These are phyloP conservation scores for Trebouxia sp. DNA, from an alignment of 139 green algal genomes.

Conservation along the genomic window DNA sequence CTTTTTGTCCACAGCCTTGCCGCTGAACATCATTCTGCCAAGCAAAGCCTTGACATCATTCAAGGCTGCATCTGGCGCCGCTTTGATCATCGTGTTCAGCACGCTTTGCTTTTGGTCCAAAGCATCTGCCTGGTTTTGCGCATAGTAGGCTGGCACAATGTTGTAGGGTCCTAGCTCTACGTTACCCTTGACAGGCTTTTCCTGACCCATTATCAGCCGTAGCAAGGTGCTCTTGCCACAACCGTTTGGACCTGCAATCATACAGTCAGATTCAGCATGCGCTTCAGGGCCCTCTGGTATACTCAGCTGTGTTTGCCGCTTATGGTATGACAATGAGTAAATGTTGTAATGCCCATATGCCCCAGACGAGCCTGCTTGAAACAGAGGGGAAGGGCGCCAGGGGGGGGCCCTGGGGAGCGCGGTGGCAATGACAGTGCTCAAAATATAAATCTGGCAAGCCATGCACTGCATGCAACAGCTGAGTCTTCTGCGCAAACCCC, in stretches of 20 bases:
- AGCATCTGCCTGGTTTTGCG: constrained; percentile 95
- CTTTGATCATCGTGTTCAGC: constrained; percentile 82
- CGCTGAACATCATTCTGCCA: constrained; percentile 93
- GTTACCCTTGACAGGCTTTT: constrained; percentile 66
- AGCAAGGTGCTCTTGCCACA: constrained; percentile 96
- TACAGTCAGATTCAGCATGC: too few relatives aligned
- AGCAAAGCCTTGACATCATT: constrained; percentile 95
- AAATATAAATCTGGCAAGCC: too few relatives aligned
- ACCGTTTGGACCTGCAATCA: constrained; percentile 48
- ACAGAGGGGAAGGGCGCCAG: too few relatives aligned
- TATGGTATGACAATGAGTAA: too few relatives aligned
- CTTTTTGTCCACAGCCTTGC: constrained; percentile 89
- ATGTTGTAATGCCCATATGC: too few relatives aligned
- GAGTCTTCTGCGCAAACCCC: too few relatives aligned
- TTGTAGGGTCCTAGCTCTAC: constrained; percentile 80
- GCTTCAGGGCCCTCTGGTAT: too few relatives aligned
- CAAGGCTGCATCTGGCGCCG: constrained; percentile 81
- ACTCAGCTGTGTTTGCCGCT: too few relatives aligned
- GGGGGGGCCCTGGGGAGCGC: too few relatives aligned
- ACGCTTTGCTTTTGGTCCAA: constrained; percentile 86
- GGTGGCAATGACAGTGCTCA: too few relatives aligned
- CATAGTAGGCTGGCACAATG: constrained; percentile 96
- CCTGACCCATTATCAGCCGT: constrained; percentile 89
- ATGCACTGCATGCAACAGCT: too few relatives aligned
- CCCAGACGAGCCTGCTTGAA: too few relatives aligned